Evolutionary conservation across 2,329 filamentous ascomycete species (phyloP).

Genomic region (Ophiocordyceps robertsii): DNA sequence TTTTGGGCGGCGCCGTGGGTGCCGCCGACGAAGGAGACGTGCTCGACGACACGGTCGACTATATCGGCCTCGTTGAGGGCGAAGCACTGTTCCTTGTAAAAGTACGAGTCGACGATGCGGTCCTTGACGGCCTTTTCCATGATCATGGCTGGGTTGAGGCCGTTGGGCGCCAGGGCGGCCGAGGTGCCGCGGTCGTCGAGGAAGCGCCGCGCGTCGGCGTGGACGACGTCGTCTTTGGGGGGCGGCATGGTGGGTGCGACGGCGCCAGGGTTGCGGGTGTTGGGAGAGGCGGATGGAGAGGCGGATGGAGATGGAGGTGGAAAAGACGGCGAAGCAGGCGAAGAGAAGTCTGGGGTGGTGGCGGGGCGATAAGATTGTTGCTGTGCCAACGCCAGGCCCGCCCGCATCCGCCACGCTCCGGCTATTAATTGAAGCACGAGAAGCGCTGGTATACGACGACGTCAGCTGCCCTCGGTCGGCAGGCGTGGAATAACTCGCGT

Average conservation of each 20-base stretch:
- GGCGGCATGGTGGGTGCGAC: conserved; percentile 3
- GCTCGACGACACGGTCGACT: conserved; percentile 77
- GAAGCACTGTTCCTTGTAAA: conserved; percentile 99
- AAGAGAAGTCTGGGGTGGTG: not conserved
- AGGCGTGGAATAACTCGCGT: too few species aligned
- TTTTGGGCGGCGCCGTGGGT: conserved; percentile 76
- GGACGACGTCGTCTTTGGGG: conserved; percentile 39
- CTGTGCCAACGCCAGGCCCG: conserved; percentile 23
- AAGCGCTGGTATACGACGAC: too few species aligned
- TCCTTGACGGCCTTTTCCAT: conserved; percentile 94
- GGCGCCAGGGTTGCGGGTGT: not conserved
- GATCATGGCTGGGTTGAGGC: conserved; percentile 86
- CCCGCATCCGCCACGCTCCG: too few species aligned
- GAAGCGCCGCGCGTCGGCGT: conserved; percentile 68
- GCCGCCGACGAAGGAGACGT: conserved; percentile 72
- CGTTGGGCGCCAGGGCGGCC: conserved; percentile 64
- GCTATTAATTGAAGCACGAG: too few species aligned
- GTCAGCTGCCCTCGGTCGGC: too few species aligned
- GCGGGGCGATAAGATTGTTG: conserved; percentile 28
- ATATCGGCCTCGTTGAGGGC: conserved; percentile 75
- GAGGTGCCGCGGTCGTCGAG: conserved; percentile 83
- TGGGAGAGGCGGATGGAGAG: not conserved
- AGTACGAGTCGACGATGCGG: conserved; percentile 88
- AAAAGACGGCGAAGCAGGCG: too few species aligned
- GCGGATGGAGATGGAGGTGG: conserved; percentile 2